phyloP scores from a whole-genome alignment of 495 filamentous ascomycete genomes.

The Letharia lupina region DNA sequence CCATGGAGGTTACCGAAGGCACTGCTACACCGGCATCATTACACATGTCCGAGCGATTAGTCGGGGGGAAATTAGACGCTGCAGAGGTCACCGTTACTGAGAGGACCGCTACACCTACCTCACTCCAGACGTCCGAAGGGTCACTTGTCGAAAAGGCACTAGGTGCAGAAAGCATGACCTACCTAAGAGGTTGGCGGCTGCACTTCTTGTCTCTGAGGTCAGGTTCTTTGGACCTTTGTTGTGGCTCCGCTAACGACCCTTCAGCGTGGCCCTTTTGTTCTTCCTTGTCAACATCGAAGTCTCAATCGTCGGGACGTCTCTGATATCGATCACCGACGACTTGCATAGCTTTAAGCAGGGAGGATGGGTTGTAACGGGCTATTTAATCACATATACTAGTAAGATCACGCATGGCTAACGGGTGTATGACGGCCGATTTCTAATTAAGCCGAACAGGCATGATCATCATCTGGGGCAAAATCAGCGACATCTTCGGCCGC shows the following conservation, averaged over 20 bases:
- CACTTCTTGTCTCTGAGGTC: neutral
- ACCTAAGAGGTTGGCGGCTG: slow-evolving; percentile 2
- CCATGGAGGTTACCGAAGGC: neutral
- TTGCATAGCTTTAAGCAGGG: slow-evolving; percentile 44
- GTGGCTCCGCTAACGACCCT: neutral
- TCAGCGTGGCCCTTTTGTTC: slow-evolving; percentile 46
- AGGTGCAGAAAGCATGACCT: neutral
- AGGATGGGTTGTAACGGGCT: slow-evolving; percentile 51
- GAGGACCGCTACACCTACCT: no score
- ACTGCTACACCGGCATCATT: neutral
- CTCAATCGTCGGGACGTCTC: slow-evolving; percentile 56
- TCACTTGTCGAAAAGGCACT: neutral
- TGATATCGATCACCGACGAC: slow-evolving; percentile 50
- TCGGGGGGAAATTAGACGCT: neutral
- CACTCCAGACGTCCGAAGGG: neutral
- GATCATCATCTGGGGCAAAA: slow-evolving; percentile 49
- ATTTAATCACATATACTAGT: slow-evolving; percentile 51
- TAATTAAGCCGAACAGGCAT: slow-evolving; percentile 33
- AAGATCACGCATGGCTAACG: neutral
- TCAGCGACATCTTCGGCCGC: slow-evolving; percentile 46
- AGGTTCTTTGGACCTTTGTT: neutral
- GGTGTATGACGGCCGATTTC: neutral
- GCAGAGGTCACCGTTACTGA: neutral
- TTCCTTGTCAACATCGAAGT: slow-evolving; percentile 54
- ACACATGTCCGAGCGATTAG: neutral